phyloP scores from a whole-genome alignment of 2,329 filamentous ascomycete genomes.

The Fusarium staphyleae region DNA sequence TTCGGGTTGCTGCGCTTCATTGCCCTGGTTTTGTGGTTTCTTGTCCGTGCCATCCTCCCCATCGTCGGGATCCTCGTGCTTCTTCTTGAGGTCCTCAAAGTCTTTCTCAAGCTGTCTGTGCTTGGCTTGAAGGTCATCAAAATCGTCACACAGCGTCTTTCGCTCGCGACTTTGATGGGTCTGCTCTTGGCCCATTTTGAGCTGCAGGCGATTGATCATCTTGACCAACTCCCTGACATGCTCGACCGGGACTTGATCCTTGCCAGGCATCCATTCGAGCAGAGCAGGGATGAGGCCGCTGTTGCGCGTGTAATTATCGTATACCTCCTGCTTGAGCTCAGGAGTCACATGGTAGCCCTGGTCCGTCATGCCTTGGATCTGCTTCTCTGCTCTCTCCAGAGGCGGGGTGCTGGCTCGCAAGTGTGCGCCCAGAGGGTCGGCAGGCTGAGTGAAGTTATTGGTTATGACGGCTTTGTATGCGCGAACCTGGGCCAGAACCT shows the following conservation, averaged over 20 bases:
- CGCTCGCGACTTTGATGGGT: not conserved
- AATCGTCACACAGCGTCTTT: not conserved
- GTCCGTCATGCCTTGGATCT: conserved; percentile 9
- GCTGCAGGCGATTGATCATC: conserved; percentile 17
- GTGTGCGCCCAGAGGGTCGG: conserved; percentile 11
- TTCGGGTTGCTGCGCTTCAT: not conserved
- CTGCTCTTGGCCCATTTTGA: conserved; percentile 15
- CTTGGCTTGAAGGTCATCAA: conserved; percentile 1
- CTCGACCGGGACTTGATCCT: conserved; percentile 10
- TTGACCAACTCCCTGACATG: conserved; percentile 18
- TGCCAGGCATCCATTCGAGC: conserved; percentile 13
- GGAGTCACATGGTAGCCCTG: conserved; percentile 2
- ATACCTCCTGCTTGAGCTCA: conserved; percentile 15
- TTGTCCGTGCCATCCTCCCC: too few species aligned
- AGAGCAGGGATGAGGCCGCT: conserved; percentile 20
- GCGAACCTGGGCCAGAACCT: not conserved
- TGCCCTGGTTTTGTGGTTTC: not conserved
- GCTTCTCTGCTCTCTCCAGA: conserved; percentile 12
- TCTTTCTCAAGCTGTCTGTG: not conserved
- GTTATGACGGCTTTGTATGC: conserved; percentile 2
- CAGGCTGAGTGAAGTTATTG: not conserved
- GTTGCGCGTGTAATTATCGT: conserved; percentile 5
- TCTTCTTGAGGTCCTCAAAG: not conserved
- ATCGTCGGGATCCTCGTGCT: not conserved
- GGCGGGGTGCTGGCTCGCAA: conserved; percentile 26